A percentile compares a stretch with the other conserved stretches of the same genome.
Evolutionary conservation across 225 moss, liverwort and hornwort species (phyloP).

Genomic region (Ulota crispa): DNA sequence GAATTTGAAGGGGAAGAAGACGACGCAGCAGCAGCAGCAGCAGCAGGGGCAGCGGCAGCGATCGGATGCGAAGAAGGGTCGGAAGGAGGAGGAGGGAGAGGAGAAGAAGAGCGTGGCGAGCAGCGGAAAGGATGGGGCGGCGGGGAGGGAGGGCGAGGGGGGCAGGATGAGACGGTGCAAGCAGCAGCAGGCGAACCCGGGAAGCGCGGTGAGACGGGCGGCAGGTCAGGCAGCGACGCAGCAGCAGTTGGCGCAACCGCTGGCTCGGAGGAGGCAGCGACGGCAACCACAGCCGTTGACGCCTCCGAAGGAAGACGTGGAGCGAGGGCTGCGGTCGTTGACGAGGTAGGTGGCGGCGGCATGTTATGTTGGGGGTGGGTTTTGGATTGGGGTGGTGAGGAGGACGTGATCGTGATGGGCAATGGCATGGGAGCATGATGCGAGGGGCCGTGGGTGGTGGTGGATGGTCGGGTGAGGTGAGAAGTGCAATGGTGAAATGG

Average conservation of each 20-base stretch:
- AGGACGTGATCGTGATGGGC: too few species aligned
- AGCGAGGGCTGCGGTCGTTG: constrained; percentile 88
- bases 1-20: constrained; percentile 57
- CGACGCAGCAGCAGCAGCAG: not conserved
- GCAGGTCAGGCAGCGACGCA: constrained; percentile 32
- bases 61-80: constrained; percentile 68
- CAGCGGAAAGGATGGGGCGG: constrained; percentile 42
- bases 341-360: constrained; percentile 56
- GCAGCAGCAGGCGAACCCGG: constrained; percentile 51
- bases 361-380: too few species aligned
- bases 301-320: constrained; percentile 83
- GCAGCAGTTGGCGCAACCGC: constrained; percentile 55
- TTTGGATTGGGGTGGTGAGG: not conserved
- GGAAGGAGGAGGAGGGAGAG: constrained; percentile 70
- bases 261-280: constrained; percentile 62
- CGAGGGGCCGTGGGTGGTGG: not conserved
- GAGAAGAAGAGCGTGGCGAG: constrained; percentile 43
- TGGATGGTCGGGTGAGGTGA: not conserved
- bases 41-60: constrained; percentile 74
- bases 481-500: too few species aligned
- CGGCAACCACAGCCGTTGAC: constrained; percentile 60
- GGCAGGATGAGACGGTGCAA: constrained; percentile 78
- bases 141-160: constrained; percentile 55
- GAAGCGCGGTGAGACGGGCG: constrained; percentile 46
- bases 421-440: too few species aligned